Conservation (phyloP, 495 filamentous ascomycete species). For the Talaromyces borbonicus region DNA sequence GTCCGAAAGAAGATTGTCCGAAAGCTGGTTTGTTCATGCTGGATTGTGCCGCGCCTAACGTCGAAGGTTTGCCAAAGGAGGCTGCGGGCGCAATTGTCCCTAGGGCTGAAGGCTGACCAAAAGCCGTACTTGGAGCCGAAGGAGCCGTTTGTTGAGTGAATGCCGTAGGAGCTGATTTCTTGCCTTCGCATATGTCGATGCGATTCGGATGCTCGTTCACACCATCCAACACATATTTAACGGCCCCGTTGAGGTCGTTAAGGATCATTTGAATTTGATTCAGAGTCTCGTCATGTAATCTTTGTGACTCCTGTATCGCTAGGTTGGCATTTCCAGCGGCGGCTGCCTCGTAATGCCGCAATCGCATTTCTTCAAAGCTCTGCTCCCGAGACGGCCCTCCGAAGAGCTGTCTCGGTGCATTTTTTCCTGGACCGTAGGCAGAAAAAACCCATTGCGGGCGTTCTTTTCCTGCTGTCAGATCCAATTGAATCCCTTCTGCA, state of each 20-base stretch:
- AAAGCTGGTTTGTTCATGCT: constrained; percentile 23
- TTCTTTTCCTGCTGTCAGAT: constrained; percentile 50
- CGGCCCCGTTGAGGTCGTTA: constrained; percentile 58
- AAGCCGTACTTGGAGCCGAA: constrained; percentile 21
- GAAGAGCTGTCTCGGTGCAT: constrained; percentile 70
- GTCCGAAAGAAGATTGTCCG: constrained; percentile 22
- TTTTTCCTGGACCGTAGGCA: constrained; percentile 60
- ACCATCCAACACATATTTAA: constrained; percentile 59
- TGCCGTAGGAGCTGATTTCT: constrained; percentile 18
- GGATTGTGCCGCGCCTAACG: constrained; percentile 10
- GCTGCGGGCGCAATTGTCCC: constrained; percentile 12
- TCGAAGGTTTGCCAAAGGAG: constrained; percentile 23
- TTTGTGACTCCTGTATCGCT: constrained; percentile 57
- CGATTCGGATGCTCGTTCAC: constrained; percentile 72
- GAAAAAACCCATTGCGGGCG: constrained; percentile 78
- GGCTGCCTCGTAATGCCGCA: constrained; percentile 52
- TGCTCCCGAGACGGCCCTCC: constrained; percentile 69
- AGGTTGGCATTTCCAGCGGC: constrained; percentile 50
- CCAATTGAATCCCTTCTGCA: constrained; percentile 45
- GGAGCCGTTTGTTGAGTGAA: constrained; percentile 21
- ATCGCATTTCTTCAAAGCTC: constrained; percentile 71
- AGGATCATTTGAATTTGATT: constrained; percentile 59
- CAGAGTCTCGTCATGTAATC: constrained; percentile 46
- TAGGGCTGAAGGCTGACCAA: constrained; percentile 28
- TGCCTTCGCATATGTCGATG: constrained; percentile 53